These are phyloP conservation scores for Microcos paniculata DNA, from an alignment of 345 rosid species.

Conservation along the genomic window DNA sequence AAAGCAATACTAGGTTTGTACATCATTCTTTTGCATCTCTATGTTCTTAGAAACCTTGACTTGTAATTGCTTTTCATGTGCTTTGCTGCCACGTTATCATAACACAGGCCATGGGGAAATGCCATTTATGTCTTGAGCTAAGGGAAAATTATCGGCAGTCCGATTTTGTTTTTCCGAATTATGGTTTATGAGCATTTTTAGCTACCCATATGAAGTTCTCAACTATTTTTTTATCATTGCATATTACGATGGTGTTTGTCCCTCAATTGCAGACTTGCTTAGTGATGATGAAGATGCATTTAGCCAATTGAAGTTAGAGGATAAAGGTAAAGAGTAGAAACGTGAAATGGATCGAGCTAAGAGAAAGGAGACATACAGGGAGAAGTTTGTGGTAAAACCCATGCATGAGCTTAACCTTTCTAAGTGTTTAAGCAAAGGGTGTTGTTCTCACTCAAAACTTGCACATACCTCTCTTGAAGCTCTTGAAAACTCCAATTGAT, in stretches of 20 bases:
- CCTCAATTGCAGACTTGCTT: conserved; percentile 57
- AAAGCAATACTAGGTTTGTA: neutral
- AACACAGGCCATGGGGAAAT: neutral
- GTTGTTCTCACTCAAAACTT: too few species aligned
- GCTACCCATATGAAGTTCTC: neutral
- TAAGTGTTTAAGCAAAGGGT: conserved; percentile 71
- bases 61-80: neutral
- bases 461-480: too few species aligned
- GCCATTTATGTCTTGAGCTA: neutral
- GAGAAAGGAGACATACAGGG: conserved; percentile 75
- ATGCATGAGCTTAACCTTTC: conserved; percentile 98
- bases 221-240: conserved; percentile 7
- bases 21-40: neutral
- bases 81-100: neutral
- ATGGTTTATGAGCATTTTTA: neutral
- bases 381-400: conserved; percentile 77
- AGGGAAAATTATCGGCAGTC: neutral
- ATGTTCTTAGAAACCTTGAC: too few species aligned
- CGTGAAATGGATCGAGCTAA: conserved; percentile 73
- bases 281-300: conserved; percentile 53
- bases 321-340: conserved; percentile 68
- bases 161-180: neutral
- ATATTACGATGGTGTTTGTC: conserved; percentile 22
- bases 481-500: too few species aligned
- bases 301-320: conserved; percentile 63